These are phyloP conservation scores for Mortierella sp. DNA, from an alignment of 371 early-diverging fungal genomes.

Conservation along the genomic window DNA sequence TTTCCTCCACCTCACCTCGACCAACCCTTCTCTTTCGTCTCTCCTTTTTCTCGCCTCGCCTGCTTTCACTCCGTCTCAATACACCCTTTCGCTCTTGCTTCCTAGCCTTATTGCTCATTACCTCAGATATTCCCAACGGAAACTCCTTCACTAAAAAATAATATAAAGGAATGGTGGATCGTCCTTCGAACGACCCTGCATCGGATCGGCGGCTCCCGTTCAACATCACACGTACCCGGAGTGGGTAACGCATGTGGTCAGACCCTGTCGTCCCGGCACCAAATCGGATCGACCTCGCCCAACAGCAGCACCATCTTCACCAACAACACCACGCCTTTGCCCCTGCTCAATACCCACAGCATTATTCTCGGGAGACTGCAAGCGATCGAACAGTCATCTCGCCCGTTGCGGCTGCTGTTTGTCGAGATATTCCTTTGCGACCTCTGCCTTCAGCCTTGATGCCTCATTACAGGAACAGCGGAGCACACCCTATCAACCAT, in stretches of 20 bases:
- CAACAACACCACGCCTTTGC: slow-evolving; percentile 5
- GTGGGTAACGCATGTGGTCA: slow-evolving; percentile 41
- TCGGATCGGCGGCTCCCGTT: slow-evolving; percentile 4
- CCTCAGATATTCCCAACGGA: neutral
- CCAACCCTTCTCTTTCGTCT: neutral
- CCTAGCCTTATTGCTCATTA: neutral
- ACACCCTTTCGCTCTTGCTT: neutral
- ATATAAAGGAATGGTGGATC: neutral
- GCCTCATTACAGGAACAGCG: slow-evolving; percentile 22
- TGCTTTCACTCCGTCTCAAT: neutral
- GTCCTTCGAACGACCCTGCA: neutral
- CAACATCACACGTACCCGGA: slow-evolving; percentile 20
- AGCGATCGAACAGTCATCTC: slow-evolving; percentile 8
- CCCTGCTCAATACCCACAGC: neutral
- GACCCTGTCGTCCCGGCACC: slow-evolving; percentile 25
- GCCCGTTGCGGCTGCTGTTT: slow-evolving; percentile 28
- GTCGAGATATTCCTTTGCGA: slow-evolving; percentile 32
- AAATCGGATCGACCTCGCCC: slow-evolving; percentile 17
- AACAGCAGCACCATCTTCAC: neutral
- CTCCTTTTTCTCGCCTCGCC: neutral
- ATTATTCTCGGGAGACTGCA: neutral
- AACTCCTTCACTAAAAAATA: neutral
- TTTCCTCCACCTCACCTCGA: too few species aligned
- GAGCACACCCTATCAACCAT: slow-evolving; percentile 2
- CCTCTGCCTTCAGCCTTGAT: slow-evolving; percentile 28